phyloP scores from a whole-genome alignment of 345 rosid genomes.

The Acer yangbiense region DNA sequence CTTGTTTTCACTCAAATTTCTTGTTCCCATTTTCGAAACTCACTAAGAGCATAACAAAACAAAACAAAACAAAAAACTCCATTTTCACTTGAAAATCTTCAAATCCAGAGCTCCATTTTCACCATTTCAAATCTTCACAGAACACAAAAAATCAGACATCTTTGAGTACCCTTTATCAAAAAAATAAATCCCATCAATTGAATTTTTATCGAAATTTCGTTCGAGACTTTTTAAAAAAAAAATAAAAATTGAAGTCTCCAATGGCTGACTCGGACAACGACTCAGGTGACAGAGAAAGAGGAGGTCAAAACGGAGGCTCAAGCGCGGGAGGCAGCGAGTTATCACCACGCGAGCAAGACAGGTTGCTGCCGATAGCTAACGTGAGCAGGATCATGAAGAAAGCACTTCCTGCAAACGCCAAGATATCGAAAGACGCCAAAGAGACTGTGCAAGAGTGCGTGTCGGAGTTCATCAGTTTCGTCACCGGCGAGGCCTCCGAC shows the following conservation, averaged over 20 bases:
- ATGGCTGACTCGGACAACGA: constrained; percentile 81
- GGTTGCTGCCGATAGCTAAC: constrained; percentile 77
- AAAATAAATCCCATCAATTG: background rate
- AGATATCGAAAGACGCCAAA: constrained; percentile 77
- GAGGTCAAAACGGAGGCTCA: constrained; percentile 36
- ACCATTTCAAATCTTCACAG: background rate
- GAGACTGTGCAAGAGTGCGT: constrained; percentile 85
- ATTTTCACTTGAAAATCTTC: too few relatives aligned
- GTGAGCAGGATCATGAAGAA: constrained; percentile 83
- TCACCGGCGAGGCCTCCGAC: constrained; percentile 79
- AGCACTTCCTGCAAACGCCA: constrained; percentile 73
- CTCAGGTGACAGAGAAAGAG: constrained; percentile 46
- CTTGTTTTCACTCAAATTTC: background rate
- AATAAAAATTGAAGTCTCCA: background rate
- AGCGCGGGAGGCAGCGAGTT: constrained; percentile 34
- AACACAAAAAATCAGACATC: background rate
- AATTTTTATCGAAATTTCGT: background rate
- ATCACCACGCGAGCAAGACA: constrained; percentile 64
- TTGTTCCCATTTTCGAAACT: background rate
- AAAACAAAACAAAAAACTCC: too few relatives aligned
- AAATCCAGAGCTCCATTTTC: too few relatives aligned
- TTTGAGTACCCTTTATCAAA: background rate
- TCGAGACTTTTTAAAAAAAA: background rate
- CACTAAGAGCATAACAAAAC: too few relatives aligned
- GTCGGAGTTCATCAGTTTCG: constrained; percentile 78